Percentiles rank a stretch among this genome's conserved stretches.
phyloP scores from a whole-genome alignment of 2,329 filamentous ascomycete genomes.

The Cladosporium sphaerospermum region DNA sequence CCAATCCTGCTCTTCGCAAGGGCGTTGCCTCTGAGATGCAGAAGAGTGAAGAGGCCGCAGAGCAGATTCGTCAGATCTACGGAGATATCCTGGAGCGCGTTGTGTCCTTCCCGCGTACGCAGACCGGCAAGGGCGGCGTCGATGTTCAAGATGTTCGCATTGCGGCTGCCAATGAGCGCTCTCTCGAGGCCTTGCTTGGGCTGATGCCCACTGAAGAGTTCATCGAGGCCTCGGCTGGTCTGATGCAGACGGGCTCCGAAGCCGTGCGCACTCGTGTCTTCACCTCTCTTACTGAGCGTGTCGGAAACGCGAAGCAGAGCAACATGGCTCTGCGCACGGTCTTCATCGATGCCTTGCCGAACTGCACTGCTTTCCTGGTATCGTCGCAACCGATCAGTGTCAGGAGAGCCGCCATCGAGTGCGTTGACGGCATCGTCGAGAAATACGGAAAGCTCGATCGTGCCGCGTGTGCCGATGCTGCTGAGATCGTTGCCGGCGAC shows the following conservation, averaged over 20 bases:
- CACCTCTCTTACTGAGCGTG: constrained; percentile 71
- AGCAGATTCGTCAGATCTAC: constrained; percentile 24
- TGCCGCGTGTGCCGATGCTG: constrained; percentile 63
- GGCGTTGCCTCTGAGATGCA: constrained; percentile 23
- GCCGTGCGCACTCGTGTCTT: constrained; percentile 71
- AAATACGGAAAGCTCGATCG: constrained; percentile 92
- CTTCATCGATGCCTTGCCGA: constrained; percentile 32
- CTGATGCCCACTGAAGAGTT: constrained; percentile 83
- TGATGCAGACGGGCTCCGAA: constrained; percentile 70
- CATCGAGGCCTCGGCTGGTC: constrained; percentile 75
- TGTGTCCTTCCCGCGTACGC: constrained; percentile 27
- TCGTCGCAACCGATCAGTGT: constrained; percentile 66
- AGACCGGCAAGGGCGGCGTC: constrained; percentile 18
- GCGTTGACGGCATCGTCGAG: constrained; percentile 87
- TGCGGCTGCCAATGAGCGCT: constrained; percentile 51
- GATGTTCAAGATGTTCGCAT: constrained; percentile 24
- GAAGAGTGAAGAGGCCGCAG: constrained; percentile 16
- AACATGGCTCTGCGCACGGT: constrained; percentile 71
- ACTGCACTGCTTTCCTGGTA: constrained; percentile 62
- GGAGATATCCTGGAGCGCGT: constrained; percentile 25
- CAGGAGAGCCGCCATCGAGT: constrained; percentile 79
- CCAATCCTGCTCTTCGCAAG: constrained; percentile 19
- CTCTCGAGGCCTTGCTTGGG: constrained; percentile 73
- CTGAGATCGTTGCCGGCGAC: constrained; percentile 67
- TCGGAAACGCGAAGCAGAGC: constrained; percentile 64